Base-by-base conservation (phyloP, 208 protist genomes). In the Leptomonas pyrrhocoris region DNA sequence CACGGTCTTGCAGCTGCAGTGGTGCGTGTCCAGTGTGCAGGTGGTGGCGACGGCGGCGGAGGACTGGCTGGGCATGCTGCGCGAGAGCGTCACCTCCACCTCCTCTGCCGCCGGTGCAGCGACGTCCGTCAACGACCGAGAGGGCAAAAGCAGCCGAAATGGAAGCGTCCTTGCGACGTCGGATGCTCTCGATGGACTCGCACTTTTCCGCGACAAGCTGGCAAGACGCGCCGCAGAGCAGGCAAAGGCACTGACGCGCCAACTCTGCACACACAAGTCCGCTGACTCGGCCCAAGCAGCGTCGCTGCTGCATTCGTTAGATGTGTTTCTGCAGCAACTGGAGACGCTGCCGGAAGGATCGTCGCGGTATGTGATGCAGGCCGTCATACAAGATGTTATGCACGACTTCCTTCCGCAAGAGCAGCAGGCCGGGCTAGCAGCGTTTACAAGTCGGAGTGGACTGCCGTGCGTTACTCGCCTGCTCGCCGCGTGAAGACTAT, bases 61-160 rank as follows among this genome's bases (percentile, higher is more conserved):
- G 53, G 74, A 74, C 40, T 83, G 78, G 82, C 48, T 75, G 2
- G 75, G 73, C 2, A 76, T 80, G 61, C 49, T 80, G 72, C 69
- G 68, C 1, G 58, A 77, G 19, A 56, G 72, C 50, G 28, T 51
- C 43, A n/a, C n/a, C 13, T 21, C 40, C 21, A 30, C 34, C 34
- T 38, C 34, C 34, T 38, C 7, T 38, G 3, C 34, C 34, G 7
- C 34, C 9, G 34, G 7, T 38, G 3, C 34, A 9, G n/a, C n/a
- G n/a, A n/a, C n/a, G n/a, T n/a, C n/a, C n/a, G n/a, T n/a, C n/a
- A n/a, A n/a, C n/a, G n/a, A n/a, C n/a, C n/a, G n/a, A n/a, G n/a
- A n/a, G n/a, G n/a, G n/a, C n/a, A n/a, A n/a, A n/a, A n/a, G 28
- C 43, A 53, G 30, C 28, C 23, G 45, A 19, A 55, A 28, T 2